Evolutionary conservation across 2,329 filamentous ascomycete species (phyloP), one percentile per base, ranked within the genome.

Genomic region (Fusarium sp.): DNA sequence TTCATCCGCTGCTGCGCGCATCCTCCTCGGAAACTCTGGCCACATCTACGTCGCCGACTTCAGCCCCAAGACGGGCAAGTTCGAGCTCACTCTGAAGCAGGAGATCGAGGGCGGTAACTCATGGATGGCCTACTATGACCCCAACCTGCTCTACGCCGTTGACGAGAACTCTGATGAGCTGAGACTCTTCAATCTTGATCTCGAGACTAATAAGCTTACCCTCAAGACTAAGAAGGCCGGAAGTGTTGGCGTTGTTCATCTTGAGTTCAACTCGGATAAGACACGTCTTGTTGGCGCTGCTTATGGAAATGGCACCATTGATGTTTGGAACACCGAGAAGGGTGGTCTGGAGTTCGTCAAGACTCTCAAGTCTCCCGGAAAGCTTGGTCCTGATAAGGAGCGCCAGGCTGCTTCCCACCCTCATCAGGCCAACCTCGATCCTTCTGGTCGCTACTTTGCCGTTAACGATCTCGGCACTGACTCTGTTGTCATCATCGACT

Each of bases 381-480:
- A 79, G 13, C 78, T 79, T 11, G 82, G 83, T 9, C 81, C 81
- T 32, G 75, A 79, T 56, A 67, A 74, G 59, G 76, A 73, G n/a
- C 79, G 80, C 38, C 83, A 85, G 75, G 74, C 73, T 15, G 69
- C 72, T 19, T 65, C 83, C 43, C 81, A 85, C 60, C 84, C 87
- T 32, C 87, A 89, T 77, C 85, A 88, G 79, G 80, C 83, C 16
- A 78, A 86, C 30, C 80, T 85, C 15, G 86, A 88, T 69, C 86
- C 86, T 12, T 83, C 83, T 6, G 86, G 86, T 33, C 83, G 83
- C 53, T 89, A 81, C 80, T 86, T 87, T 73, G 80, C 84, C 62
- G 81, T 87, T 60, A 84, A 84, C 66, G 85, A 88, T 72, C 83
- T 88, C 16, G 87, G 86, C 67, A 84, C 83, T 37, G 86, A 88